Conservation (phyloP, 2,329 filamentous ascomycete genomes). For the Diaporthe destruens region DNA sequence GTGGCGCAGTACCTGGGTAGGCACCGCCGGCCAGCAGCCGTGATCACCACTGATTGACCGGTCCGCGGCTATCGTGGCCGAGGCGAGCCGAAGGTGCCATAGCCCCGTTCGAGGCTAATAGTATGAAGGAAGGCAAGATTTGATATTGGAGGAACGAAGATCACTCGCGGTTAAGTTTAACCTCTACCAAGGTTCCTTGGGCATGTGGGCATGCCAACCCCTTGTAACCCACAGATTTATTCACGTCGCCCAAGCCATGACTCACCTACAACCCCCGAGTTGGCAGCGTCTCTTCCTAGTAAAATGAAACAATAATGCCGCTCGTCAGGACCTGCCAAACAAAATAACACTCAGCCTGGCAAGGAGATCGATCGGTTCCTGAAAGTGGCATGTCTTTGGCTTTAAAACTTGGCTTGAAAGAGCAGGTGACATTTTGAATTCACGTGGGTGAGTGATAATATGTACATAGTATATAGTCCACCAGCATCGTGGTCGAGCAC, state of each 20-base stretch:
- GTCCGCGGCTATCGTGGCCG: conserved; percentile 31
- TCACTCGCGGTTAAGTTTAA: conserved; percentile 21
- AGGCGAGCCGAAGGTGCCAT: conserved; percentile 3
- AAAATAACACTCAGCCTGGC: neutral
- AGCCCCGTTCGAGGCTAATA: neutral
- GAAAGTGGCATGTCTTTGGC: neutral
- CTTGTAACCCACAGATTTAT: conserved; percentile 29
- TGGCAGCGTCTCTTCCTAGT: conserved; percentile 12
- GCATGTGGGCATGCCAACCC: conserved; percentile 27
- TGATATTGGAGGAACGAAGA: conserved; percentile 29
- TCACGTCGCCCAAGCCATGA: conserved; percentile 23
- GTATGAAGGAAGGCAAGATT: neutral
- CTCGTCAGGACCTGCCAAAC: neutral
- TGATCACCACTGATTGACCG: conserved; percentile 31
- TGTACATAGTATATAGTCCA: neutral
- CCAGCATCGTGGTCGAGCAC: neutral
- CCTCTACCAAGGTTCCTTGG: conserved; percentile 22
- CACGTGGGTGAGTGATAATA: conserved; percentile 9
- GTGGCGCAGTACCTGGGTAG: conserved; percentile 10
- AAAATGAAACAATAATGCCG: conserved; percentile 28
- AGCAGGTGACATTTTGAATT: neutral
- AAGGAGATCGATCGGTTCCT: neutral
- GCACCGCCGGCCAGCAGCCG: conserved; percentile 10
- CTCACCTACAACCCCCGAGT: neutral
- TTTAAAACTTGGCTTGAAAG: neutral